Conservation (phyloP, 1,284 basidiomycete species). For the Fomitopsis schrenkii region DNA sequence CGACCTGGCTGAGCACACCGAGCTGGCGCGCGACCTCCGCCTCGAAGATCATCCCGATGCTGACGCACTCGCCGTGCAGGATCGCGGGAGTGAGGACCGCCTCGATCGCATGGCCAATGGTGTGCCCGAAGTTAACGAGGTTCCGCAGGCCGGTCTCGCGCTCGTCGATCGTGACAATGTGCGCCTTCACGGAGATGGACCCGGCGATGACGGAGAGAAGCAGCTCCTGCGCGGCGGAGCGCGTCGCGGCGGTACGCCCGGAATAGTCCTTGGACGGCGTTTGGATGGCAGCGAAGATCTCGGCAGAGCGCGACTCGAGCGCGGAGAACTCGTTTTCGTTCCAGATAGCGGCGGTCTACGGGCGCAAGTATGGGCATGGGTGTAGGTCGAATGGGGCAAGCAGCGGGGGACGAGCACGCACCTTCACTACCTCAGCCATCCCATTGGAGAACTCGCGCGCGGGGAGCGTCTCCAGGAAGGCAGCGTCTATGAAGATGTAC, state of each 20-base stretch:
- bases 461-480: constrained; percentile 93
- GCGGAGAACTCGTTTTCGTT: constrained; percentile 82
- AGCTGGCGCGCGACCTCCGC: constrained; percentile 88
- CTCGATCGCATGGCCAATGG: constrained; percentile 95
- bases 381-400: not conserved
- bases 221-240: constrained; percentile 72
- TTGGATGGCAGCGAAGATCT: constrained; percentile 83
- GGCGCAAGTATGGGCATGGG: constrained; percentile 4
- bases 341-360: constrained; percentile 94
- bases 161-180: constrained; percentile 94
- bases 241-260: constrained; percentile 64
- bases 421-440: constrained; percentile 99
- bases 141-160: constrained; percentile 94
- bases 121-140: constrained; percentile 97
- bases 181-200: constrained; percentile 88
- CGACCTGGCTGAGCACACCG: constrained; percentile 84
- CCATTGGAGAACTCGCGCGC: constrained; percentile 94
- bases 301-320: constrained; percentile 80
- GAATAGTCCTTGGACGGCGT: constrained; percentile 58
- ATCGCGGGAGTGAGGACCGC: constrained; percentile 88
- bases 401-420: constrained; percentile 32
- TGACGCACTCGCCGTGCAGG: constrained; percentile 92
- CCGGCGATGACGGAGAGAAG: constrained; percentile 80
- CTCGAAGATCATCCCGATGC: constrained; percentile 92
- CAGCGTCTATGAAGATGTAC: constrained; percentile 97